Evolutionary conservation across 495 filamentous ascomycete genomes (phyloP), one percentile per base, ranked within the genome.

Genomic region (Pyrenula massariospora): DNA sequence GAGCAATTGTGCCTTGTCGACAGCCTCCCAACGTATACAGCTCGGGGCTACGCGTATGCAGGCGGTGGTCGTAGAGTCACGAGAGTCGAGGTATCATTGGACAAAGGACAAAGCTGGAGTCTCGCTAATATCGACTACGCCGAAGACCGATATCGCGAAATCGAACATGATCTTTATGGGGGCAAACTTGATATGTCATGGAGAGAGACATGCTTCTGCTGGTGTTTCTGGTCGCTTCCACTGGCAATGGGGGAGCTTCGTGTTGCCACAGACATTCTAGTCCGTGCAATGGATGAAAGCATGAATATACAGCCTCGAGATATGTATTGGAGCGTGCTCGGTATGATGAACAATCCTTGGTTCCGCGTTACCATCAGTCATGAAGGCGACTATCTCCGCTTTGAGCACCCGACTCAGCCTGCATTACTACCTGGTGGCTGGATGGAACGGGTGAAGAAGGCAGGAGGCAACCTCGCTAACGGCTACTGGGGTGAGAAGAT

Each of bases 311-410:
- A 95, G 64, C 91, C 92, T 3, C 76, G 87, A 57, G 92, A 97
- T 62, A 95, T 95, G 87, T 97, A 97, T 69, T 97, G 92, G 92
- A 88, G 81, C 56, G 91, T 96, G 19, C 71, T 96, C 48, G 92
- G 92, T 0, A 97, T 97, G 92, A 97, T 97, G 92, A 95, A 97
- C 66, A 96, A 95, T 63, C 86, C 91, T 5, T 97, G 92, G 92
- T 97, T 85, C 67, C 77, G 92, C 15, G 77, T 97, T 3, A 78
- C 83, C 3, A 88, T 97, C 57, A 82, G 79, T 48, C 84, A 85
- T 57, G 87, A 95, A 59, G 78, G 73, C 0, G 75, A 82, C 31
- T 65, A 59, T 22, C 67, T 97, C 49, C 78, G 81, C 8, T 96
- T 97, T 57, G 91, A 96, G 60, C 92, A 97, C 62, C 92, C 92